phyloP scores from a whole-genome alignment of 169 alveolate genomes.

The Ichthyophthirius multifiliis region DNA sequence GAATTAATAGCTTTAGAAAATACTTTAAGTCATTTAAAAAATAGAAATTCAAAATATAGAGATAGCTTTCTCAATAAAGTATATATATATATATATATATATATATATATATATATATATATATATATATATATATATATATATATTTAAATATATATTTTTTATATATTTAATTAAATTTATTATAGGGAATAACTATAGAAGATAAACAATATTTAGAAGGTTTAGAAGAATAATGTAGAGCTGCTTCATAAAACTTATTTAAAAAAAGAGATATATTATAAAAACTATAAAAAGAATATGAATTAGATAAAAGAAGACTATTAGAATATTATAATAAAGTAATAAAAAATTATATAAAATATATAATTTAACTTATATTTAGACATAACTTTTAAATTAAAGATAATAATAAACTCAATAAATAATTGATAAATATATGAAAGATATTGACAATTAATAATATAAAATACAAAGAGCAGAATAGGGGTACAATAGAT shows the following conservation, averaged over 20 bases:
- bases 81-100: constrained; percentile 43
- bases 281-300: constrained; percentile 66
- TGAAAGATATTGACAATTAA: constrained; percentile 48
- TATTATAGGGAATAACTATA: constrained; percentile 35
- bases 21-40: constrained; percentile 77
- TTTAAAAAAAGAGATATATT: constrained; percentile 71
- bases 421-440: constrained; percentile 27
- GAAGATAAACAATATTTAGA: constrained; percentile 53
- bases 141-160: too few relatives aligned
- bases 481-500: constrained; percentile 22
- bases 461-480: constrained; percentile 62
- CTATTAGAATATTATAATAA: too few relatives aligned
- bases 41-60: constrained; percentile 75
- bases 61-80: constrained; percentile 71
- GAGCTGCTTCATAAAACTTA: constrained; percentile 78
- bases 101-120: too few relatives aligned
- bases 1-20: constrained; percentile 77
- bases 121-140: too few relatives aligned
- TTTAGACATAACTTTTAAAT: too few relatives aligned
- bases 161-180: too few relatives aligned
- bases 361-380: neutral
- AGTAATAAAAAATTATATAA: constrained; percentile 63
- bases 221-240: constrained; percentile 79
- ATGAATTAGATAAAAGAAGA: constrained; percentile 77
- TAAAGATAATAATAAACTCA: constrained; percentile 45